Conservation (phyloP, 106 monocot genomes). For the Dendrobium catenatum region DNA sequence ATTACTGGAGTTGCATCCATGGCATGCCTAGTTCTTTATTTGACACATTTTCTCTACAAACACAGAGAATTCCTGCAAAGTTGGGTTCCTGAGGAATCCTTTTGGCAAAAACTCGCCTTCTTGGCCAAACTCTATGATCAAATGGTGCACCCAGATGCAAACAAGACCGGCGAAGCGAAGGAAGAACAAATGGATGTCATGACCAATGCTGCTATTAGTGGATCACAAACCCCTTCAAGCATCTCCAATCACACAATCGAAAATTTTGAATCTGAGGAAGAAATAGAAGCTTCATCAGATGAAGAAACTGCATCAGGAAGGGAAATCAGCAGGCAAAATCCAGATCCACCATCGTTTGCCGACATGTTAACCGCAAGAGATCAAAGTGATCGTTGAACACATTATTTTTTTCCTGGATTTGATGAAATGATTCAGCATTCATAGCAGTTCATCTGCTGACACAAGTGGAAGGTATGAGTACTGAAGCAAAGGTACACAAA, state of each 20-base stretch:
- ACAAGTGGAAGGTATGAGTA: too few species aligned
- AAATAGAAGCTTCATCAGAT: constrained; percentile 4
- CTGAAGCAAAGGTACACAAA: too few species aligned
- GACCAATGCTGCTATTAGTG: constrained; percentile 3
- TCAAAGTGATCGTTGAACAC: background rate
- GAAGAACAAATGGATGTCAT: background rate
- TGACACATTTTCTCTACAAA: constrained; percentile 9
- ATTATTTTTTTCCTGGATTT: too few species aligned
- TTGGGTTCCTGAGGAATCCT: background rate
- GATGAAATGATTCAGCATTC: too few species aligned
- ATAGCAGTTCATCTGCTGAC: too few species aligned
- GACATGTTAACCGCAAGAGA: constrained; percentile 20
- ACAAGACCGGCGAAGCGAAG: background rate
- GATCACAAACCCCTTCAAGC: constrained; percentile 20
- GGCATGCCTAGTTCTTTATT: constrained; percentile 22
- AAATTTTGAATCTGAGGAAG: constrained; percentile 21
- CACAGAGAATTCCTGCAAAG: constrained; percentile 5
- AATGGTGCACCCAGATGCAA: background rate
- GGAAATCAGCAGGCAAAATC: constrained; percentile 22
- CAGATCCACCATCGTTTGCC: constrained; percentile 32
- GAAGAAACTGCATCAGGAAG: constrained; percentile 22
- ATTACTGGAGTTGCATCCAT: constrained; percentile 42
- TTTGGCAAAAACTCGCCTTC: constrained; percentile 7
- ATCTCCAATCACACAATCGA: background rate
- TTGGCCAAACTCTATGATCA: constrained; percentile 25